Conservation (phyloP, 192 early-diverging fungal species). For the Backusella tarrabulga region DNA sequence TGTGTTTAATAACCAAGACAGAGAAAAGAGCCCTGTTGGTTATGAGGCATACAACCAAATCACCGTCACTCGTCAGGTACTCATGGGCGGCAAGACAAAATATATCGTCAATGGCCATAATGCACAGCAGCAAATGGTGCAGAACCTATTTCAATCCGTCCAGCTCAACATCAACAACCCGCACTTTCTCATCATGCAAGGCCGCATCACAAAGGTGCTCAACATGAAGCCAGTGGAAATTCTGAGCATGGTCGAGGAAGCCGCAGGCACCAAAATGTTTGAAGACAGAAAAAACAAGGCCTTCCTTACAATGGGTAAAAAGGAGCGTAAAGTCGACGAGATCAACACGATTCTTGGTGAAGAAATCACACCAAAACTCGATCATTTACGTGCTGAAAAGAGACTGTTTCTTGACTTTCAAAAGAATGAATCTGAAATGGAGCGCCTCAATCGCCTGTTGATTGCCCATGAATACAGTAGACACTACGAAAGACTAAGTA, state of each 20-base stretch:
- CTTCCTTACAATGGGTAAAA: conserved; percentile 89
- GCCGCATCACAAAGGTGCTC: conserved; percentile 97
- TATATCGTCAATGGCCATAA: conserved; percentile 95
- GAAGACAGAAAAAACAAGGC: conserved; percentile 98
- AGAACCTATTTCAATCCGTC: conserved; percentile 94
- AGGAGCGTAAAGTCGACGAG: conserved; percentile 94
- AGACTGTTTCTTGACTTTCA: conserved; percentile 89
- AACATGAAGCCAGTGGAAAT: conserved; percentile 99
- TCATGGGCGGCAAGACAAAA: conserved; percentile 93
- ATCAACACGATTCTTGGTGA: conserved; percentile 79
- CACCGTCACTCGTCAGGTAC: conserved; percentile 89
- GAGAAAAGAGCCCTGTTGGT: conserved; percentile 80
- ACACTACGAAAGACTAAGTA: conserved; percentile 52
- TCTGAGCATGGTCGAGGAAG: conserved; percentile 98
- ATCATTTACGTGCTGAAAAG: conserved; percentile 85
- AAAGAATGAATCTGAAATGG: conserved; percentile 89
- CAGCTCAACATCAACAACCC: conserved; percentile 99
- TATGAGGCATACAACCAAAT: conserved; percentile 86
- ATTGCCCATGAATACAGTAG: conserved; percentile 83
- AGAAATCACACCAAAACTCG: conserved; percentile 92
- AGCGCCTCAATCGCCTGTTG: conserved; percentile 74
- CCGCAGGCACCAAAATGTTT: conserved; percentile 98
- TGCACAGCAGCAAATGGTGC: conserved; percentile 85
- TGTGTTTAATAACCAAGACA: conserved; percentile 92
- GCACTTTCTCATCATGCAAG: conserved; percentile 99